These are phyloP conservation scores for Podaxis mareebaensis DNA, from an alignment of 768 basidiomycete species.

Conservation along the genomic window DNA sequence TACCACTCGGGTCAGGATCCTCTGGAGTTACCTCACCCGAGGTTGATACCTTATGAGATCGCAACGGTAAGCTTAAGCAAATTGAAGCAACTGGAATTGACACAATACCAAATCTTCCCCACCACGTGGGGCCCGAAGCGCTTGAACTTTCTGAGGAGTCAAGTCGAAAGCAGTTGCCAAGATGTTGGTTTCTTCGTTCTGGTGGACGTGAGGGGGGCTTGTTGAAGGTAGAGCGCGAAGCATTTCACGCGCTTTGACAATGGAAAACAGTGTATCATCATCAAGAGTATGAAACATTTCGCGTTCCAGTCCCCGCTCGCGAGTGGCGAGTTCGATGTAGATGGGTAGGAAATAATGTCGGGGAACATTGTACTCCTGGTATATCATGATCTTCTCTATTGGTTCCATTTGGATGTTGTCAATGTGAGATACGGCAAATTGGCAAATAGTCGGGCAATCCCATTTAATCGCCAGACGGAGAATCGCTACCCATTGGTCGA, in stretches of 20 bases:
- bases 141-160: not conserved
- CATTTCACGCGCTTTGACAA: constrained; percentile 12
- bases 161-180: not conserved
- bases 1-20: no score
- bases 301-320: constrained; percentile 5
- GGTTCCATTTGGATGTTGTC: not conserved
- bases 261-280: not conserved
- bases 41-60: no score
- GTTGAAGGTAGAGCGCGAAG: not conserved
- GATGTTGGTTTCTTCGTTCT: not conserved
- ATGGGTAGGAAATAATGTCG: not conserved
- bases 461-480: constrained; percentile 54
- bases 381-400: not conserved
- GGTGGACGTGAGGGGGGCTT: not conserved
- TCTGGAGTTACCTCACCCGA: no score
- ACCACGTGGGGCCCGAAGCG: not conserved
- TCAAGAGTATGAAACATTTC: constrained; percentile 1
- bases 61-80: no score
- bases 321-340: constrained; percentile 7
- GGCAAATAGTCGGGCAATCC: constrained; percentile 51
- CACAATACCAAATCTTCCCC: not conserved
- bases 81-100: no score
- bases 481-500: constrained; percentile 55
- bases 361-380: constrained; percentile 2
- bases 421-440: constrained; percentile 38